These are phyloP conservation scores for Parastagonospora nodorum DNA, from an alignment of 2,329 filamentous ascomycete species.

Conservation along the genomic window DNA sequence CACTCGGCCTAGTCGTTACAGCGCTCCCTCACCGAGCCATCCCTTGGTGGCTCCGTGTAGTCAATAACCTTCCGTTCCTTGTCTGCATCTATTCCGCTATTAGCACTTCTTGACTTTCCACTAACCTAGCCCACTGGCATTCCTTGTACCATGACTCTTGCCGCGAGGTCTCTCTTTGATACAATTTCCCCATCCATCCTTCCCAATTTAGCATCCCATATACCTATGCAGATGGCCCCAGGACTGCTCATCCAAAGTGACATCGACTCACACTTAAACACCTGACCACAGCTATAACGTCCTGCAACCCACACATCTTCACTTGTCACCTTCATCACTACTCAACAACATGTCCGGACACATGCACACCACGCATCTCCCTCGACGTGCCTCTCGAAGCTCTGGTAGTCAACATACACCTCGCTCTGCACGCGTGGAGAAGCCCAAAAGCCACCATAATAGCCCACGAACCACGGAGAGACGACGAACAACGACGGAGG, in stretches of 20 bases:
- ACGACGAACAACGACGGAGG: conserved; percentile 44
- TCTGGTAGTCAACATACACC: conserved; percentile 31
- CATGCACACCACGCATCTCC: conserved; percentile 32
- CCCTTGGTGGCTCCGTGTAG: conserved; percentile 40
- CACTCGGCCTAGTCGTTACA: conserved; percentile 44
- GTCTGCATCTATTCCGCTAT: conserved; percentile 40
- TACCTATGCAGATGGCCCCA: conserved; percentile 40
- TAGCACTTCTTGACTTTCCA: conserved; percentile 32
- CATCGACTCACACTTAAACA: conserved; percentile 9
- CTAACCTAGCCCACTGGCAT: conserved; percentile 36
- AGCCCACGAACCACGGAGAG: conserved; percentile 44
- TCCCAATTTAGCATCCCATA: conserved; percentile 44
- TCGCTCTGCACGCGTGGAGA: conserved; percentile 46
- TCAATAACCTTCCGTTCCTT: conserved; percentile 40
- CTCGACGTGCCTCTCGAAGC: conserved; percentile 40
- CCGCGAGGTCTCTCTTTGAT: conserved; percentile 32
- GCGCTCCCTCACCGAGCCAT: conserved; percentile 43
- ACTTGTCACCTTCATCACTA: conserved; percentile 14
- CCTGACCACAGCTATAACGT: conserved; percentile 6
- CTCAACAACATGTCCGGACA: conserved; percentile 31
- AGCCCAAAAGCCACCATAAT: conserved; percentile 47
- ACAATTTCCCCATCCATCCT: conserved; percentile 39
- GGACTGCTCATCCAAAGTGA: conserved; percentile 19
- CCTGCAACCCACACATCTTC: conserved; percentile 5
- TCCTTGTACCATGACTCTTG: conserved; percentile 40